Evolutionary conservation across 805 yeast genomes (phyloP), one percentile per base, ranked within the genome.

Genomic region (Candida succiphila): DNA sequence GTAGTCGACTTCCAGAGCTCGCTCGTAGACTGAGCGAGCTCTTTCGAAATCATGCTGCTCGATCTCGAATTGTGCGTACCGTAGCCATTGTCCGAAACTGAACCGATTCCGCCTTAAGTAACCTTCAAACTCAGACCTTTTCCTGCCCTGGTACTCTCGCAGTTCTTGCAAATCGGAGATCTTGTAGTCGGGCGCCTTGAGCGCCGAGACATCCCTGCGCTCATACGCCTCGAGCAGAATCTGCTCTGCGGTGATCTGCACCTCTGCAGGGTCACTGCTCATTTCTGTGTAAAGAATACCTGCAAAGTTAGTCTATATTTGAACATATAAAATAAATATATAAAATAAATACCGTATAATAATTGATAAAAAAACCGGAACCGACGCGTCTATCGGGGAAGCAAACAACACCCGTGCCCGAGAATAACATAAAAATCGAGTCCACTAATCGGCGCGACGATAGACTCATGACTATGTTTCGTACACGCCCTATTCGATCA

Each of bases 41-140:
- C 96, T 63, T 15, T 72, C 65, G 39, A 72, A 65, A 48, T 89
- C 95, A 38, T 75, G 79, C 44, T 84, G 89, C 5, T 80, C 81
- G 4, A 78, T 53, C 55, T 89, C 98, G 72, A 87, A 85, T 37
- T 70, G 72, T 0, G 96, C 97, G 54, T 89, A 92, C 36, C 96
- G 64, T 51, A 85, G 67, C 96, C 97, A 92, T 51, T 87, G 95
- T 2, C 85, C 80, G 47, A 72, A 66, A 48, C 86, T 87, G 24
- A 80, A 69, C 38, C 95, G 61, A 51, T 89, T 89, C 43, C 92
- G 69, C 44, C 92, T 74, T 34, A 92, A 58, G n/a, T 88, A 94
- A 43, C 78, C 78, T 56, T 92, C 97, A 51, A 65, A 89, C 43
- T 84, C 95, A 23, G 71, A 68, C 39, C 98, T 62, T 44, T 82